Percentiles rank a stretch among this genome's conserved stretches.
These are phyloP conservation scores for Eustoma russellianum DNA, from an alignment of 257 asterid genomes.

Conservation along the genomic window DNA sequence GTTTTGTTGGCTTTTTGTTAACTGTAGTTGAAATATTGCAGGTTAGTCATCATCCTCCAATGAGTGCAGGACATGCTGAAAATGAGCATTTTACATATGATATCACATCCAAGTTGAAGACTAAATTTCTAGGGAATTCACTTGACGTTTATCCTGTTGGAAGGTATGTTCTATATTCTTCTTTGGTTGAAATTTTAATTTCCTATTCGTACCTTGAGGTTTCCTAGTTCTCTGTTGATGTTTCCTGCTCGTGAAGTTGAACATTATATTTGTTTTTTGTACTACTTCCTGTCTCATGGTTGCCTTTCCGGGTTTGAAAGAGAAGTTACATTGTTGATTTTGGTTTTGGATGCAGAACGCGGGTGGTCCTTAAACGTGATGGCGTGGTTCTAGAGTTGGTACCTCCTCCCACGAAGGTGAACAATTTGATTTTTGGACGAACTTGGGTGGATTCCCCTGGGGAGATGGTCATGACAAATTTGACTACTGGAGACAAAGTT, in stretches of 20 bases:
- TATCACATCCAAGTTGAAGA: slow-evolving; percentile 80
- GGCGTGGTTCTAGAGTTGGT: slow-evolving; percentile 81
- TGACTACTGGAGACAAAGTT: slow-evolving; percentile 94
- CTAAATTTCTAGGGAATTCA: slow-evolving; percentile 90
- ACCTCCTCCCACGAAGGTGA: slow-evolving; percentile 94
- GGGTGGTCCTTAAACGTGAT: slow-evolving; percentile 72
- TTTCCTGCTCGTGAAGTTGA: not conserved
- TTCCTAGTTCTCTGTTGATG: not conserved
- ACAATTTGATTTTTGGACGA: slow-evolving; percentile 92
- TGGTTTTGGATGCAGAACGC: slow-evolving; percentile 50
- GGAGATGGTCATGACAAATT: slow-evolving; percentile 86
- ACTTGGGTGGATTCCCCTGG: slow-evolving; percentile 98
- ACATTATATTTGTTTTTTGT: not conserved
- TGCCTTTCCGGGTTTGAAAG: not conserved
- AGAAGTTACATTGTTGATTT: not conserved
- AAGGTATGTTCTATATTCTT: slow-evolving; percentile 39
- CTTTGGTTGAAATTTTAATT: not conserved
- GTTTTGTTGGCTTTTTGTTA: not conserved
- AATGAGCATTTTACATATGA: slow-evolving; percentile 85
- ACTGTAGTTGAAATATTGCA: slow-evolving; percentile 8
- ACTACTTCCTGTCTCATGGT: not conserved
- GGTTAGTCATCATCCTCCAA: slow-evolving; percentile 93
- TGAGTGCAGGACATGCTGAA: slow-evolving; percentile 97
- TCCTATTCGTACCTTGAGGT: not conserved
- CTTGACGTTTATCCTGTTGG: slow-evolving; percentile 95